Conservation (phyloP, 2,329 filamentous ascomycete species). For the Alternaria arbusti region DNA sequence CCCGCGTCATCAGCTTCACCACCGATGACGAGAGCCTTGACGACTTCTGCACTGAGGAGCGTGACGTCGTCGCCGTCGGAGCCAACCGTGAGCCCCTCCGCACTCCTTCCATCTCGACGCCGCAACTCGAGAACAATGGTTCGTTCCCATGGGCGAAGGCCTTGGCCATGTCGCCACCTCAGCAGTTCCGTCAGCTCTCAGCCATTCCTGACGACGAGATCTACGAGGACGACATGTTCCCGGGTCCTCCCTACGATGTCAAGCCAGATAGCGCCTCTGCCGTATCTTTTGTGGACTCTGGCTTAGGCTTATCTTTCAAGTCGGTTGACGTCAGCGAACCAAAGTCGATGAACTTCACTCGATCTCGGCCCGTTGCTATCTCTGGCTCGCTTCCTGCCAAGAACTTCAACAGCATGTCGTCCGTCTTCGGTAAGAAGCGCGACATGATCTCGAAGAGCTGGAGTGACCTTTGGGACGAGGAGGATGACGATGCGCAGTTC, state of each 20-base stretch:
- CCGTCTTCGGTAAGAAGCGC: slow-evolving; percentile 78
- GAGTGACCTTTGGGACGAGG: slow-evolving; percentile 98
- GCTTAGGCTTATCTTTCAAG: slow-evolving; percentile 80
- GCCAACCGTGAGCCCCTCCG: slow-evolving; percentile 94
- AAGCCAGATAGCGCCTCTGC: slow-evolving; percentile 80
- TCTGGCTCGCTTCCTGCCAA: slow-evolving; percentile 76
- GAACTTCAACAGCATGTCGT: slow-evolving; percentile 73
- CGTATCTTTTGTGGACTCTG: slow-evolving; percentile 84
- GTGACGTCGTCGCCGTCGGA: slow-evolving; percentile 75
- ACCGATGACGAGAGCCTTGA: slow-evolving; percentile 89
- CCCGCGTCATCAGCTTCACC: slow-evolving; percentile 86
- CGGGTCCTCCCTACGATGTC: slow-evolving; percentile 78
- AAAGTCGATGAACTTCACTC: slow-evolving; percentile 58
- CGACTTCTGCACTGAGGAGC: slow-evolving; percentile 88
- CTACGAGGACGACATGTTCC: slow-evolving; percentile 85
- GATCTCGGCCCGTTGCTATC: slow-evolving; percentile 77
- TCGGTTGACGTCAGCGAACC: slow-evolving; percentile 61
- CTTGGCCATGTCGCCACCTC: slow-evolving; percentile 75
- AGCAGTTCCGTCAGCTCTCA: slow-evolving; percentile 80
- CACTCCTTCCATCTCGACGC: slow-evolving; percentile 92
- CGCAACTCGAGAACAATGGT: slow-evolving; percentile 74
- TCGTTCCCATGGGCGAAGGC: slow-evolving; percentile 96
- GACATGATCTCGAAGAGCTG: slow-evolving; percentile 95
- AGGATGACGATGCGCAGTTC: slow-evolving; percentile 73
- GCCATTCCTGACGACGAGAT: slow-evolving; percentile 80